Conservation (phyloP, 495 filamentous ascomycete genomes). For the Immersiella caudata region DNA sequence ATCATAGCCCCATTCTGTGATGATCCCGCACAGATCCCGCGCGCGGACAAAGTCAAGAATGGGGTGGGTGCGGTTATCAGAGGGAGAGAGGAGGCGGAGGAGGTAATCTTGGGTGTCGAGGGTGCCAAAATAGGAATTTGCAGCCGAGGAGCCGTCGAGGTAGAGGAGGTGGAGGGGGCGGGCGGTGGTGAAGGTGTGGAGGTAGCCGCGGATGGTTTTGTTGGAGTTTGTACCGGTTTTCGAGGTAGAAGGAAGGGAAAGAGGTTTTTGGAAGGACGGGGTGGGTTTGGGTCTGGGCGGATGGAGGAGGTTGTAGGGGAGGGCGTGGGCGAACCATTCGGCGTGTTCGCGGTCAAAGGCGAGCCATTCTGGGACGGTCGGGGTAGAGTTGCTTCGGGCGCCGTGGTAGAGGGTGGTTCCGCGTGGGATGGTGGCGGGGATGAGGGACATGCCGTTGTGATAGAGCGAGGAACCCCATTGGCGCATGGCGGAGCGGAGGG, state of each 20-base stretch:
- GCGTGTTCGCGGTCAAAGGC: conserved; percentile 73
- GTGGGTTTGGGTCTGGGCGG: background rate
- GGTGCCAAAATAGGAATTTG: conserved; percentile 60
- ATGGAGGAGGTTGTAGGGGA: background rate
- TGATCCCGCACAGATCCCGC: conserved; percentile 52
- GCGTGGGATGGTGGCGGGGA: conserved; percentile 58
- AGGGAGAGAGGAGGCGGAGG: conserved; percentile 35
- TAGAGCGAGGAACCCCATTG: conserved; percentile 70
- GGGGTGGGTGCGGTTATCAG: background rate
- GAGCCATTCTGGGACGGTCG: conserved; percentile 64
- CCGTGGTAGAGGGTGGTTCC: conserved; percentile 69
- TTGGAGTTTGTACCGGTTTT: conserved; percentile 6
- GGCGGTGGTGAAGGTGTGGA: conserved; percentile 57
- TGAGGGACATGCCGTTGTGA: conserved; percentile 71
- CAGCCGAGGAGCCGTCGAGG: conserved; percentile 64
- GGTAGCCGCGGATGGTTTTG: conserved; percentile 45
- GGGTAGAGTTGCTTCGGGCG: conserved; percentile 37
- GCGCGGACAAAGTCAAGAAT: conserved; percentile 51
- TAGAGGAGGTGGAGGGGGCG: conserved; percentile 60
- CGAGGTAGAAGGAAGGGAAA: background rate
- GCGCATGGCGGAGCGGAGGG: conserved; percentile 62
- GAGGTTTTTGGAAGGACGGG: background rate
- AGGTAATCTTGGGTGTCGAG: conserved; percentile 63
- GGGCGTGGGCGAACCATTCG: conserved; percentile 53
- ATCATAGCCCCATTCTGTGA: conserved; percentile 56